Evolutionary conservation across 495 filamentous ascomycete species (phyloP).

Genomic region (Astrothelium macrocarpum): DNA sequence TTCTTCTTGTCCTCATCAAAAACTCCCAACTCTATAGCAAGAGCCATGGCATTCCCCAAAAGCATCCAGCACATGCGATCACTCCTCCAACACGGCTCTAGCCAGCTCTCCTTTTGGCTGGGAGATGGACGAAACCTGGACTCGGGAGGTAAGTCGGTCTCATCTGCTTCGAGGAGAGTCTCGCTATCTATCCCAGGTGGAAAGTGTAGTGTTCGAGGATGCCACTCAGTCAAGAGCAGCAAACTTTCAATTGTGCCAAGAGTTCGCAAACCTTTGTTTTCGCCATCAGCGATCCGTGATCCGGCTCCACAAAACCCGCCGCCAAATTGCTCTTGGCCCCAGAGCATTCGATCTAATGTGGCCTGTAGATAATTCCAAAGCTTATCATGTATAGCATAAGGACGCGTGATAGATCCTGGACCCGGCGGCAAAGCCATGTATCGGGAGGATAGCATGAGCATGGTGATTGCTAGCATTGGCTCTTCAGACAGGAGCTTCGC

Average conservation of each 20-base stretch:
- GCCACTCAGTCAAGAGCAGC: constrained; percentile 92
- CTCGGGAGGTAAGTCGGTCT: constrained; percentile 35
- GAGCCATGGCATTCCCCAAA: constrained; percentile 75
- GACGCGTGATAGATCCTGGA: constrained; percentile 72
- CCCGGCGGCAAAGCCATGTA: constrained; percentile 62
- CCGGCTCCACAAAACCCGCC: constrained; percentile 77
- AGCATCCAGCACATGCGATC: constrained; percentile 99
- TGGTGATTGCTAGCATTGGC: constrained; percentile 79
- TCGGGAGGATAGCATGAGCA: constrained; percentile 82
- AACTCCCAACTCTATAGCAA: constrained; percentile 89
- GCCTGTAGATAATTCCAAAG: constrained; percentile 91
- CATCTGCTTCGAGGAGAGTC: constrained; percentile 40
- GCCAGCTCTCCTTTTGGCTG: constrained; percentile 58
- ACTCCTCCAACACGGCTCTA: constrained; percentile 91
- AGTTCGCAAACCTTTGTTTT: constrained; percentile 67
- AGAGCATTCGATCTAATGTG: constrained; percentile 89
- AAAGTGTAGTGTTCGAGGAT: constrained; percentile 89
- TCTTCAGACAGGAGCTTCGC: constrained; percentile 73
- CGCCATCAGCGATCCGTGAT: constrained; percentile 33
- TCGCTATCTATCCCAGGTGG: constrained; percentile 76
- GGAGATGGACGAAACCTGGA: neutral
- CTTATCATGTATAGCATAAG: constrained; percentile 86
- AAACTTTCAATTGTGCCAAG: constrained; percentile 89
- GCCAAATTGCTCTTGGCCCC: constrained; percentile 90
- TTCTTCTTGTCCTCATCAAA: constrained; percentile 71